phyloP scores from a whole-genome alignment of 805 yeast genomes.

The Metschnikowia picachoensis region DNA sequence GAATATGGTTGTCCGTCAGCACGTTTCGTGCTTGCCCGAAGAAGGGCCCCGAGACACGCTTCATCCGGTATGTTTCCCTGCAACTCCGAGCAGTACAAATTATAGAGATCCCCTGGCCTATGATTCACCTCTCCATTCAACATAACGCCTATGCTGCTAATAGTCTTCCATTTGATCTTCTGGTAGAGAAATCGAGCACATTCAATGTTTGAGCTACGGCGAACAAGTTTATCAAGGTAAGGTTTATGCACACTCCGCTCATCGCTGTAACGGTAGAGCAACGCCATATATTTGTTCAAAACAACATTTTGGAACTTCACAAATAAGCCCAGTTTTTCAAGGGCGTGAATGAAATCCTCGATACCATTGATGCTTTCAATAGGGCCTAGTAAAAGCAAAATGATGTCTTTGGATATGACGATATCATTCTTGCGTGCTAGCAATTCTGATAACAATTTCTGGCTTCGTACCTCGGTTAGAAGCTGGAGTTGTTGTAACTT shows the following conservation, averaged over 20 bases:
- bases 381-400: slow-evolving; percentile 29
- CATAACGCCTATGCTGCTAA: slow-evolving; percentile 30
- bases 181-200: slow-evolving; percentile 30
- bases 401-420: slow-evolving; percentile 32
- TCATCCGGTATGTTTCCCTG: slow-evolving; percentile 24
- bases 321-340: slow-evolving; percentile 13
- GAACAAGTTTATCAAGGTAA: slow-evolving; percentile 8
- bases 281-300: slow-evolving; percentile 28
- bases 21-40: slow-evolving; percentile 42
- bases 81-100: slow-evolving; percentile 28
- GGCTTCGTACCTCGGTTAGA: slow-evolving; percentile 27
- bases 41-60: slow-evolving; percentile 38
- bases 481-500: slow-evolving; percentile 32
- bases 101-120: slow-evolving; percentile 27
- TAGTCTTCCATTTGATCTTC: slow-evolving; percentile 22
- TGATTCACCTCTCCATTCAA: slow-evolving; percentile 33
- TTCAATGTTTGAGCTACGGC: slow-evolving; percentile 10
- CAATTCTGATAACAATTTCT: slow-evolving; percentile 25
- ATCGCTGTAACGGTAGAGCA: slow-evolving; percentile 13
- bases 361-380: slow-evolving; percentile 23
- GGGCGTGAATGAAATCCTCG: slow-evolving; percentile 18
- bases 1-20: slow-evolving; percentile 19
- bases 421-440: slow-evolving; percentile 18
- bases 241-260: slow-evolving; percentile 16
- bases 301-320: slow-evolving; percentile 18